These are phyloP conservation scores for Acacia pycnantha DNA, from an alignment of 331 rosid species.

Conservation along the genomic window DNA sequence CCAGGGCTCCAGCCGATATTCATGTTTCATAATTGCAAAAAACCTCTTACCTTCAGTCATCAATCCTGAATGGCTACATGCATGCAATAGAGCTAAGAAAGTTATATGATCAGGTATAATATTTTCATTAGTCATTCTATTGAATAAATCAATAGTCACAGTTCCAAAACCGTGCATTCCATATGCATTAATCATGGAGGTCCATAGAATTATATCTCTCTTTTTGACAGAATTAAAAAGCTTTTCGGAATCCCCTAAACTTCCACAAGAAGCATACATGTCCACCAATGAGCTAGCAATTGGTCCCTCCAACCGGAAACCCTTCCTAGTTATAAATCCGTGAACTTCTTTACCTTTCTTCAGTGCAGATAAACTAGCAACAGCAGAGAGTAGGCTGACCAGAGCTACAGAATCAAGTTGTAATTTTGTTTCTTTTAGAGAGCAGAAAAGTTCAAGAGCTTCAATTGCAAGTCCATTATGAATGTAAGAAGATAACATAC, in stretches of 20 bases:
- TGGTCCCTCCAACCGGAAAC: conserved; percentile 53
- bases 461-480: conserved; percentile 57
- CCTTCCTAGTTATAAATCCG: conserved; percentile 67
- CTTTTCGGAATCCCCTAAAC: conserved; percentile 47
- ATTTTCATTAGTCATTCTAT: conserved; percentile 48
- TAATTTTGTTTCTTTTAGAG: conserved; percentile 44
- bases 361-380: conserved; percentile 66
- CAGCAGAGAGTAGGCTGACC: conserved; percentile 60
- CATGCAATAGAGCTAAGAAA: conserved; percentile 69
- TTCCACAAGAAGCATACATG: conserved; percentile 75
- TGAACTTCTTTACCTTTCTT: conserved; percentile 80
- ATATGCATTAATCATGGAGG: conserved; percentile 76
- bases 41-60: conserved; percentile 58
- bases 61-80: conserved; percentile 88
- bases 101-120: conserved; percentile 69
- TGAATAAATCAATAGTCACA: conserved; percentile 56
- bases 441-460: conserved; percentile 58
- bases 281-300: conserved; percentile 68
- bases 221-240: conserved; percentile 40
- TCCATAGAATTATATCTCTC: conserved; percentile 58
- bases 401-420: conserved; percentile 63
- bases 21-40: conserved; percentile 50
- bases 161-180: conserved; percentile 82
- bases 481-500: conserved; percentile 66
- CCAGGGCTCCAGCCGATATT: conserved; percentile 73